Evolutionary conservation across 441 rosid genomes (phyloP), one percentile per base, ranked within the genome.

Genomic region (Francoa sonchifolia): DNA sequence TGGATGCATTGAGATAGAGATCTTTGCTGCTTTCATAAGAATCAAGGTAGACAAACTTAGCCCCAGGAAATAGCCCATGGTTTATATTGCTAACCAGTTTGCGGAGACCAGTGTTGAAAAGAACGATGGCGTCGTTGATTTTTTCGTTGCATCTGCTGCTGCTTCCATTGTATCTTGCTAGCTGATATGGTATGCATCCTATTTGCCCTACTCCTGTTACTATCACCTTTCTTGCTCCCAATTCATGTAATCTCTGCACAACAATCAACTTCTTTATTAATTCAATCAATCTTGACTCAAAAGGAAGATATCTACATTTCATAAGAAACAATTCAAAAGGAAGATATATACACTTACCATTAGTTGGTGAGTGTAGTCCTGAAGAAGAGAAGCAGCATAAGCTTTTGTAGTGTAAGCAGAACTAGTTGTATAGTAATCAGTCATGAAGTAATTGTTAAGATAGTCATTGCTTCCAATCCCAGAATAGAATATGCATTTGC

Each of bases 391-490:
- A 9, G 74, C 63, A 3, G 97, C 95, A 27, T 20, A 88, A 29
- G 77, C 69, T 38, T 65, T 50, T 17, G 73, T 11, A 12, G 72
- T 76, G 67, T 18, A 88, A 22, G 64, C 57, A 0, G 74, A 66
- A 39, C 74, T 48, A 0, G 90, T 78, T 12, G 85, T 39, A 55
- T 83, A 80, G 68, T 78, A 83, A 20, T 36, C 47, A 2, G 95
- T 65, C 95, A 88, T 83, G 48, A 80, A 88, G 45, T 88, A 83
- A 52, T 88, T 88, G 50, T 83, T 88, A 33, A 88, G 81, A 33
- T 87, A 87, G 43, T 87, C 95, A 39, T 87, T 87, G 47, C 97
- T 87, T 44, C 93, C 97, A 74, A 87, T 44, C 17, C 95, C 97
- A 0, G 74, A 64, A 28, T 77, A 87, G 59, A 63, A 51, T 9